Evolutionary conservation across 2,329 filamentous ascomycete species (phyloP), one percentile per base, ranked within the genome.

Genomic region (Ceratocystis smalleyi): DNA sequence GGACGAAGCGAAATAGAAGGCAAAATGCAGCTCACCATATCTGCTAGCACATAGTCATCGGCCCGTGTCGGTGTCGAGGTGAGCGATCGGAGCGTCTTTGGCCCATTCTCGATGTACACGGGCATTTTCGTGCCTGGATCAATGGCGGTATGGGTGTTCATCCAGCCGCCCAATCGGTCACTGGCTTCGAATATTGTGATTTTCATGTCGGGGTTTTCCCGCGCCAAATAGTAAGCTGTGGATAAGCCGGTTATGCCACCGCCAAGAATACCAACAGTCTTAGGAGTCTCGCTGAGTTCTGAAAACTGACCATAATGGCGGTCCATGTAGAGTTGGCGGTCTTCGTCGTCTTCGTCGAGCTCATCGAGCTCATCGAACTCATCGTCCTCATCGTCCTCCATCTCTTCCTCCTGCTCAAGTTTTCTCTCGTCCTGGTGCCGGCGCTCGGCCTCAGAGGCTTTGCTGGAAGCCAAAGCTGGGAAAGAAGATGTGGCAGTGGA

Each of bases 171-270:
- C 0, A 92, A 73, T 22, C 83, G 79, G 24, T 81, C 72, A 32
- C 78, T 81, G 22, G 81, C 81, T 73, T 99, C 65, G 45, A 66
- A 55, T 12, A 66, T 43, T 15, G 63, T 63, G 54, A 66, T 66
- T 43, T 66, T 66, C n/a, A 66, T 59, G 1, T 59, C n/a, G 5
- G 65, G 65, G 30, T 59, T 59, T 3, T 61, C 78, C 68, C 83
- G 82, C 12, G 84, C 79, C 55, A 96, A 78, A 73, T 89, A 91
- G 76, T 89, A 89, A 35, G 90, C 89, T 47, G 85, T 81, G 43
- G 86, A 82, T 59, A 96, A 81, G 61, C 91, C 91, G 1, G 89
- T 94, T 71, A 96, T 85, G 49, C 91, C 91, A 67, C 85, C 89
- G 62, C 91, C 91, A 35, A 95, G 74, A 62, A 95, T 79, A 27